A percentile compares a stretch with the other conserved stretches of the same genome.
phyloP scores from a whole-genome alignment of 2,329 filamentous ascomycete species.

The Dactylonectria macrodidyma region DNA sequence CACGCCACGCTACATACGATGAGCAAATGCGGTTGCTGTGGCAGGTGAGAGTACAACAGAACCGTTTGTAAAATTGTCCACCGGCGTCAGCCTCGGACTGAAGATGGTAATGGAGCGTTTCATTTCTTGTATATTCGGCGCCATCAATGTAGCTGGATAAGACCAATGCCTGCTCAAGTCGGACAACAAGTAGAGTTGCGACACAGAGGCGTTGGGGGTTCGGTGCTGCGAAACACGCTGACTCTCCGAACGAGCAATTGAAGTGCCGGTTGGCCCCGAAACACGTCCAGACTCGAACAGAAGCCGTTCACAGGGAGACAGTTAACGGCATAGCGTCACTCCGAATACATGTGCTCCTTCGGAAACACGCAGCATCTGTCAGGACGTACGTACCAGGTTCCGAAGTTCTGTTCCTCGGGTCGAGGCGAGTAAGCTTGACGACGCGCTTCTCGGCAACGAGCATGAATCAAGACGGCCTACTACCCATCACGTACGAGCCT shows the following conservation, averaged over 20 bases:
- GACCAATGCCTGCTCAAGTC: slow-evolving; percentile 6
- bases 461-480: slow-evolving; percentile 24
- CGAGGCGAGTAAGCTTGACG: neutral
- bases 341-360: neutral
- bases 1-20: slow-evolving; percentile 6
- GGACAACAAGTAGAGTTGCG: slow-evolving; percentile 9
- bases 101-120: neutral
- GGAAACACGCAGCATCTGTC: slow-evolving; percentile 6
- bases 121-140: neutral
- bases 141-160: slow-evolving; percentile 25
- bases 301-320: neutral
- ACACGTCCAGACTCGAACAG: neutral
- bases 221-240: neutral
- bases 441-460: slow-evolving; percentile 22
- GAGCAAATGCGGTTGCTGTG: slow-evolving; percentile 24
- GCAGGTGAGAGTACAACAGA: slow-evolving; percentile 11
- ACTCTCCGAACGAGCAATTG: slow-evolving; percentile 4
- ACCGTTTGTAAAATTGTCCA: slow-evolving; percentile 3
- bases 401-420: slow-evolving; percentile 10
- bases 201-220: slow-evolving; percentile 8
- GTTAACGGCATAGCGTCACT: neutral
- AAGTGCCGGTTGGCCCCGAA: neutral
- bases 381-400: slow-evolving; percentile 3
- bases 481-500: neutral
- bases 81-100: neutral